These are phyloP conservation scores for Lentithecium fluviatile DNA, from an alignment of 495 filamentous ascomycete genomes.

Conservation along the genomic window DNA sequence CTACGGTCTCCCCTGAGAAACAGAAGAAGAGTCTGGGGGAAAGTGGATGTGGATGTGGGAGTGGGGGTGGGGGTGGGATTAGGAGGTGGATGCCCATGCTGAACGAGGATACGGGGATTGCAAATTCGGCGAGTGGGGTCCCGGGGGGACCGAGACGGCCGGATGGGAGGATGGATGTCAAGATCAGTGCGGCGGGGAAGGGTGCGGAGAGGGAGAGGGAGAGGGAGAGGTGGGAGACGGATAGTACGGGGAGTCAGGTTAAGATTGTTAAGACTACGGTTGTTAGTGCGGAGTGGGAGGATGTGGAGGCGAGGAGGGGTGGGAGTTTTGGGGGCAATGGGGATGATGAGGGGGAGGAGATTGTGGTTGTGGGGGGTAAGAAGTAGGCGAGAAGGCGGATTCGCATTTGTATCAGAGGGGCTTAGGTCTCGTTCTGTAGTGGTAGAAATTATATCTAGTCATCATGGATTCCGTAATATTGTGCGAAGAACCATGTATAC, in stretches of 20 bases:
- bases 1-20: constrained; percentile 2
- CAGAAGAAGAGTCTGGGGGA: constrained; percentile 1
- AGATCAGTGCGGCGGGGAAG: constrained; percentile 12
- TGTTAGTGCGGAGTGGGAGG: constrained; percentile 24
- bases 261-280: constrained; percentile 31
- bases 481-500: too few relatives aligned
- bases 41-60: too few relatives aligned
- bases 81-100: constrained; percentile 17
- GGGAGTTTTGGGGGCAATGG: constrained; percentile 1
- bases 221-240: constrained; percentile 16
- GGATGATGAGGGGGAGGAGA: neutral
- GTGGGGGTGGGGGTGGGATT: constrained; percentile 1
- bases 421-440: too few relatives aligned
- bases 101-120: constrained; percentile 5
- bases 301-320: constrained; percentile 1
- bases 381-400: too few relatives aligned
- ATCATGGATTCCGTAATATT: too few relatives aligned
- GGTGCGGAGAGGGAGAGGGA: neutral
- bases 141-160: constrained; percentile 19
- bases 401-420: too few relatives aligned
- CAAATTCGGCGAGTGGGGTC: constrained; percentile 22
- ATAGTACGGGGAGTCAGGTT: constrained; percentile 25
- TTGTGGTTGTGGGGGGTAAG: too few relatives aligned
- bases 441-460: too few relatives aligned
- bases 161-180: constrained; percentile 21